Base-by-base conservation (phyloP, 352 stramenopile species). In the Pythium aphanidermatum region DNA sequence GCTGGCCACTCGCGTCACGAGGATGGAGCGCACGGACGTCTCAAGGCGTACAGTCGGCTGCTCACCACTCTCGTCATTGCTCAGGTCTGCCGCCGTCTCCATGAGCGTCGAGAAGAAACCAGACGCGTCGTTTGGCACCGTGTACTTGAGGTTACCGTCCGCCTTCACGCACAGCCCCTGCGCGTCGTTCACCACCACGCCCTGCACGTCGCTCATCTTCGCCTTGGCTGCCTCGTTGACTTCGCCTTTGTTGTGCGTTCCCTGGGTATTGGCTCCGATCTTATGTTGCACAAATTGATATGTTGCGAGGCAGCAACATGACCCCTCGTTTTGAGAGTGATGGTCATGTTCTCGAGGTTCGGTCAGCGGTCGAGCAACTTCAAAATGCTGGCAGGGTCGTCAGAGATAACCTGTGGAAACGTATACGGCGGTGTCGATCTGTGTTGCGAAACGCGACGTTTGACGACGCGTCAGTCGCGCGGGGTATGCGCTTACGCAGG, bases 41-140 rank as follows among this genome's bases (percentile, higher is more conserved):
- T 58, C 55, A n/a, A 63, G 36, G 11, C 56, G 49, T 41, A 54
- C 47, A 25, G 32, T 73, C 54, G 26, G 69, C 47, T 53, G 35
- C 21, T 67, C 56, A 3, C 60, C 57, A n/a, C 40, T 26, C 14
- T 50, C 41, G 10, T 58, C 58, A 21, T 67, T 65, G 10, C 58
- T 62, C 35, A 81, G 63, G 28, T 61, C 55, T 8, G 65, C 61
- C 43, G 78, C 78, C 40, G 76, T 80, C 47, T 86, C 66, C 2
- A 62, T 70, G 52, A 91, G 84, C 32, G 67, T 74, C 28, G 75
- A 70, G 53, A 88, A 91, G 64, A 91, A 91, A n/a, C 78, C 75
- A 12, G 56, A 27, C 42, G 58, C 82, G 46, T 77, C 68, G 34
- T 71, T 56, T 30, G 73, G 51, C n/a, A 38, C 43, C 16, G 66